Conservation (phyloP, 176 grass and related monocot species). For the Phoenix roebelenii region DNA sequence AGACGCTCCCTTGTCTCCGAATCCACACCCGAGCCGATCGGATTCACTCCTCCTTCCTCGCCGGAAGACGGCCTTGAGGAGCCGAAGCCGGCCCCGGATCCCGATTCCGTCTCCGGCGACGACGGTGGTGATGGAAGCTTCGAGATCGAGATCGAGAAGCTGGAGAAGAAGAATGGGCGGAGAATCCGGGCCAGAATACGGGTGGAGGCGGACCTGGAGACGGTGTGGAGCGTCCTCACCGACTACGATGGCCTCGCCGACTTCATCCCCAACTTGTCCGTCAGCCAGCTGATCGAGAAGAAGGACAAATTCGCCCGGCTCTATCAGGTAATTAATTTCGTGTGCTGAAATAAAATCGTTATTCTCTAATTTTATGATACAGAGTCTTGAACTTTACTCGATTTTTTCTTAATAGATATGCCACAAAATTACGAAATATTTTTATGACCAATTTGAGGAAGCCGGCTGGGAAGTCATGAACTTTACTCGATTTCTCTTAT, state of each 20-base stretch:
- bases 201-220: constrained; percentile 51
- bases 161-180: constrained; percentile 42
- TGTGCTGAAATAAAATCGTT: not conserved
- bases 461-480: no score
- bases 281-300: constrained; percentile 53
- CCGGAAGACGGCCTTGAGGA: not conserved
- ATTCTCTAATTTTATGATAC: no score
- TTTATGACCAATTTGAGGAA: no score
- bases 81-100: not conserved
- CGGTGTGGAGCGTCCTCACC: constrained; percentile 68
- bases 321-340: constrained; percentile 39
- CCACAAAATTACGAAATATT: no score
- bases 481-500: no score
- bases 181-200: constrained; percentile 34
- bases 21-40: no score
- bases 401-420: no score
- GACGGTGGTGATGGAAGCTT: constrained; percentile 17
- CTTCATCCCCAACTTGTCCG: constrained; percentile 70
- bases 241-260: constrained; percentile 78
- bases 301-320: constrained; percentile 43
- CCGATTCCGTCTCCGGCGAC: constrained; percentile 6
- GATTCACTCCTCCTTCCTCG: no score
- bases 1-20: no score
- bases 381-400: no score
- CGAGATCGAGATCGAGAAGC: constrained; percentile 48